These are phyloP conservation scores for Pythium dissimile DNA, from an alignment of 352 stramenopile species.

Conservation along the genomic window DNA sequence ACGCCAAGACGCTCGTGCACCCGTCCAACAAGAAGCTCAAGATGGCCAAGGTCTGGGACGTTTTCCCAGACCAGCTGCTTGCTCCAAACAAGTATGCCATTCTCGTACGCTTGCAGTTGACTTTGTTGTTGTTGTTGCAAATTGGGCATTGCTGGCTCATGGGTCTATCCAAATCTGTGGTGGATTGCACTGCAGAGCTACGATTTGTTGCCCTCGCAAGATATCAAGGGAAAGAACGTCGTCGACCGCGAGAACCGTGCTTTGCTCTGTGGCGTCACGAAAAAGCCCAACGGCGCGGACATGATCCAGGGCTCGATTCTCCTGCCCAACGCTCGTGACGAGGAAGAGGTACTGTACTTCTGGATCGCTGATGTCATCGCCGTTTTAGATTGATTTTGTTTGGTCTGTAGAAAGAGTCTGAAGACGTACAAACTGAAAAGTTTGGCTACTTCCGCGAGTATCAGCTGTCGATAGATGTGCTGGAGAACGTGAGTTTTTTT, in stretches of 20 bases:
- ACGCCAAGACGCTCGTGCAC: conserved; percentile 64
- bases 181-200: conserved; percentile 54
- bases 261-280: conserved; percentile 69
- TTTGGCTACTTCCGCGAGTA: conserved; percentile 85
- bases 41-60: conserved; percentile 76
- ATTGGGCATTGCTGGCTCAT: not conserved
- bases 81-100: conserved; percentile 82
- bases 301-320: conserved; percentile 76
- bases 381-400: not conserved
- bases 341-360: conserved; percentile 42
- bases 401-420: conserved; percentile 35
- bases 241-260: conserved; percentile 65
- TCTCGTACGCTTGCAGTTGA: conserved; percentile 57
- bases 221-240: conserved; percentile 74
- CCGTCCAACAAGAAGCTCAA: conserved; percentile 84
- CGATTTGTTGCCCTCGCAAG: conserved; percentile 79
- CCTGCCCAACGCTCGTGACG: conserved; percentile 46
- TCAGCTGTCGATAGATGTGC: conserved; percentile 59
- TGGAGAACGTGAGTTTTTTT: conserved; percentile 57
- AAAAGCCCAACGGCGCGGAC: conserved; percentile 55
- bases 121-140: not conserved
- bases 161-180: not conserved
- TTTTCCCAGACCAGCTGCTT: conserved; percentile 76
- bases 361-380: not conserved
- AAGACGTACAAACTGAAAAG: conserved; percentile 54